phyloP scores from a whole-genome alignment of 2,329 filamentous ascomycete genomes.

The Phyllosticta capitalensis region DNA sequence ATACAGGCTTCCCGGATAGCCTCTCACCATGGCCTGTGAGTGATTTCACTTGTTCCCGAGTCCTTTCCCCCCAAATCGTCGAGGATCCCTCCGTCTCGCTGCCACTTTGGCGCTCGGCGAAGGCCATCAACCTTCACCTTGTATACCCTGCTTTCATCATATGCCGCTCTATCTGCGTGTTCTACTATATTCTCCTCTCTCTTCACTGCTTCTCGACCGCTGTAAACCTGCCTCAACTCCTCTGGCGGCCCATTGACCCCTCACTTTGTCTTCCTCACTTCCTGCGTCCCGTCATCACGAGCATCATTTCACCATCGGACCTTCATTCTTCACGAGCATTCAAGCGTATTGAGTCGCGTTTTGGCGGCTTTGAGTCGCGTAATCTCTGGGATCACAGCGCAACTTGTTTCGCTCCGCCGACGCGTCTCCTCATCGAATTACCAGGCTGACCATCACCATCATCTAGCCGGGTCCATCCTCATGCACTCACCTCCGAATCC shows the following conservation, averaged over 20 bases:
- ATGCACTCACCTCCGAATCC: slow-evolving; percentile 53
- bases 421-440: slow-evolving; percentile 24
- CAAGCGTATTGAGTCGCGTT: slow-evolving; percentile 21
- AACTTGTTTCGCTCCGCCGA: slow-evolving; percentile 24
- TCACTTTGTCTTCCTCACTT: slow-evolving; percentile 20
- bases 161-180: slow-evolving; percentile 10
- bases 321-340: slow-evolving; percentile 22
- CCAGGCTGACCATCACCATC: slow-evolving; percentile 33
- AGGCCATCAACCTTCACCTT: slow-evolving; percentile 26
- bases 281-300: slow-evolving; percentile 20
- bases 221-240: slow-evolving; percentile 12
- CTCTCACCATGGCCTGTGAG: slow-evolving; percentile 51
- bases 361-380: slow-evolving; percentile 35
- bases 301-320: slow-evolving; percentile 30
- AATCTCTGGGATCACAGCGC: slow-evolving; percentile 25
- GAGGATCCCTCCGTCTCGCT: slow-evolving; percentile 9
- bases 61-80: not conserved
- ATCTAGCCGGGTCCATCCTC: slow-evolving; percentile 51
- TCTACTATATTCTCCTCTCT: slow-evolving; percentile 8
- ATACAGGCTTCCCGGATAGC: slow-evolving; percentile 26
- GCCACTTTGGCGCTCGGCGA: slow-evolving; percentile 20
- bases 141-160: slow-evolving; percentile 24
- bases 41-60: slow-evolving; percentile 27
- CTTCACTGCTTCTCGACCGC: slow-evolving; percentile 14
- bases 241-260: slow-evolving; percentile 15